A percentile compares a stretch with the other conserved stretches of the same genome.
Evolutionary conservation across 495 filamentous ascomycete species (phyloP).

Genomic region (Hyaloscypha variabilis): DNA sequence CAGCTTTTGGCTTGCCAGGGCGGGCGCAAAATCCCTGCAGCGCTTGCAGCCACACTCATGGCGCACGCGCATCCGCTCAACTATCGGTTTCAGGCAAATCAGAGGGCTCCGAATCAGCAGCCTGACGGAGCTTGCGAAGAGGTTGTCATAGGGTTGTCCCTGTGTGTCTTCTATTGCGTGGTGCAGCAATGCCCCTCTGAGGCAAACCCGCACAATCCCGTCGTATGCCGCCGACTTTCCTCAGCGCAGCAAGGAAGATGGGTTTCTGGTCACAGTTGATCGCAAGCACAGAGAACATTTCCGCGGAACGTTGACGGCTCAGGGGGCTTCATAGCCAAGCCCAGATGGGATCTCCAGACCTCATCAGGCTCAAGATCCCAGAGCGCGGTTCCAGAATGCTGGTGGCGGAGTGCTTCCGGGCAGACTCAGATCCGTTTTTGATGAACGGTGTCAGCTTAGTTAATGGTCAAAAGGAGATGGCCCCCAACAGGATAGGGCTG

Average conservation of each 20-base stretch:
- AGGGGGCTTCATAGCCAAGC: background rate
- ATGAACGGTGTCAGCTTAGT: background rate
- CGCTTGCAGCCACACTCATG: background rate
- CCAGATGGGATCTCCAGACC: background rate
- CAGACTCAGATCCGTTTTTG: background rate
- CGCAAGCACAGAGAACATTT: background rate
- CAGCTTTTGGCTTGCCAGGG: background rate
- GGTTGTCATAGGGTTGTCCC: background rate
- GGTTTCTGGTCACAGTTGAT: background rate
- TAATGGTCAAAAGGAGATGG: background rate
- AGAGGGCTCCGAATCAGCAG: background rate
- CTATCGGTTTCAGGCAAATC: conserved; percentile 4
- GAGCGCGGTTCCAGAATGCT: background rate
- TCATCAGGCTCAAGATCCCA: background rate
- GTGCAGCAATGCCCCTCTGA: background rate
- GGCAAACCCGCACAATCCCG: background rate
- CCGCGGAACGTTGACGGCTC: background rate
- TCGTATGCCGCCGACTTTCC: background rate
- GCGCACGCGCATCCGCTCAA: background rate
- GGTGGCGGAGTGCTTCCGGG: background rate
- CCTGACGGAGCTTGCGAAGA: background rate
- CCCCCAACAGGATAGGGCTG: background rate
- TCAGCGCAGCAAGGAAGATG: background rate
- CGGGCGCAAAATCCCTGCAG: background rate
- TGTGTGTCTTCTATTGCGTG: background rate